Base-by-base conservation (phyloP, 768 basidiomycete genomes). In the Porphyrellus cyaneotinctus region DNA sequence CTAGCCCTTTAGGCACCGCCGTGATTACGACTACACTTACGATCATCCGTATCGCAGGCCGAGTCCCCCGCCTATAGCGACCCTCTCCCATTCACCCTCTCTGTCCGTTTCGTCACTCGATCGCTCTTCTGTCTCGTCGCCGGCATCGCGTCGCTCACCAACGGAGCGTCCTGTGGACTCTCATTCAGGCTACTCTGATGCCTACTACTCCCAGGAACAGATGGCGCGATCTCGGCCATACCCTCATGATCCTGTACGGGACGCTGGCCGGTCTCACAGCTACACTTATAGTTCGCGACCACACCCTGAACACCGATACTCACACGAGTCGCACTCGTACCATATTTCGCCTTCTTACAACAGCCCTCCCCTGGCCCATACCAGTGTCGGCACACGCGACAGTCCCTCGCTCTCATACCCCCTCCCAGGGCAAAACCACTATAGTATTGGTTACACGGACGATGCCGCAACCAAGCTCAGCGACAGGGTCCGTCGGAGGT, bases 401-500 rank as follows among this genome's bases (percentile, higher is more conserved):
- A 47, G 43, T 64, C 42, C 52, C 55, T 54, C 64, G 20, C 65
- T 72, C 43, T 50, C 68, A 6, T 72, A 72, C 59, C 65, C 74
- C 17, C 67, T 73, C 46, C 71, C 75, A 8, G 71, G 72, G 3
- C 74, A 75, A 52, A 68, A 59, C 35, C 66, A 69, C 26, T 71
- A 69, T 45, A 54, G 71, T 41, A 70, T 78, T 52, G 70, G 75
- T 28, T 73, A 84, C 69, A 90, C 88, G 1, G 86, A 88, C 67
- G 88, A 91, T 58, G 88, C 88, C 0, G 79, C 87, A 1, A 89
- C 87, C 1, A 91, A 91, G 70, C 75, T 90, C 51, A 85, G 81
- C 63, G 86, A 89, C 64, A 78, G 87, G 36, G 84, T 91, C 44
- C 78, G 88, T 24, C 71, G 88, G 33, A 74, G 87, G 43, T 91